These are phyloP conservation scores for Oemleria cerasiformis DNA, from an alignment of 306 rosid species.

Conservation along the genomic window DNA sequence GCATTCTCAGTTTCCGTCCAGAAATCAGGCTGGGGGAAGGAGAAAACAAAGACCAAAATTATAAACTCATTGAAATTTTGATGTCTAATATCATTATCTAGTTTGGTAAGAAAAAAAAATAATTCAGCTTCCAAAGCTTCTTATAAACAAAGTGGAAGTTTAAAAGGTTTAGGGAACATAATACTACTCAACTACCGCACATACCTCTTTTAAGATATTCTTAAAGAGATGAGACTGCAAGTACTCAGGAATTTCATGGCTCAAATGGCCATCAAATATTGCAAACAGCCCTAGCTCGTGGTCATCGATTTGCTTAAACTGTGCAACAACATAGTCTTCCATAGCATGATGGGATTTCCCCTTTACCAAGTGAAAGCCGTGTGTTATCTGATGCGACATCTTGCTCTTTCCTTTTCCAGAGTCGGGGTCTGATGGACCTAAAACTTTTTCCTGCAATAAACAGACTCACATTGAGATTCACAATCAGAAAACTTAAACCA, in stretches of 20 bases:
- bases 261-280: slow-evolving; percentile 92
- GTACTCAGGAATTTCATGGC: slow-evolving; percentile 75
- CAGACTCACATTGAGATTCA: slow-evolving; percentile 17
- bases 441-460: slow-evolving; percentile 74
- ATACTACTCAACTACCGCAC: slow-evolving; percentile 1
- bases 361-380: slow-evolving; percentile 88
- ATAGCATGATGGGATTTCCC: slow-evolving; percentile 73
- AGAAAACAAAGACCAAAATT: slow-evolving; percentile 4
- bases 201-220: slow-evolving; percentile 78
- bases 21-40: slow-evolving; percentile 57
- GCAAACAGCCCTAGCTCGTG: slow-evolving; percentile 91
- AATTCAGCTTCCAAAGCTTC: too few relatives aligned
- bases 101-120: too few relatives aligned
- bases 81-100: neutral
- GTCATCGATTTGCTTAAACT: slow-evolving; percentile 67
- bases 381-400: slow-evolving; percentile 64
- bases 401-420: slow-evolving; percentile 99
- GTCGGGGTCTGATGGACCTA: slow-evolving; percentile 68
- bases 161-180: neutral
- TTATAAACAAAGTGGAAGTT: neutral
- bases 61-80: neutral
- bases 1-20: slow-evolving; percentile 68
- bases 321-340: slow-evolving; percentile 89
- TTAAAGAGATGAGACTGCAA: slow-evolving; percentile 69
- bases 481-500: neutral